These are phyloP conservation scores for Xerocomus spinulosus DNA, from an alignment of 768 basidiomycete genomes.

Conservation along the genomic window DNA sequence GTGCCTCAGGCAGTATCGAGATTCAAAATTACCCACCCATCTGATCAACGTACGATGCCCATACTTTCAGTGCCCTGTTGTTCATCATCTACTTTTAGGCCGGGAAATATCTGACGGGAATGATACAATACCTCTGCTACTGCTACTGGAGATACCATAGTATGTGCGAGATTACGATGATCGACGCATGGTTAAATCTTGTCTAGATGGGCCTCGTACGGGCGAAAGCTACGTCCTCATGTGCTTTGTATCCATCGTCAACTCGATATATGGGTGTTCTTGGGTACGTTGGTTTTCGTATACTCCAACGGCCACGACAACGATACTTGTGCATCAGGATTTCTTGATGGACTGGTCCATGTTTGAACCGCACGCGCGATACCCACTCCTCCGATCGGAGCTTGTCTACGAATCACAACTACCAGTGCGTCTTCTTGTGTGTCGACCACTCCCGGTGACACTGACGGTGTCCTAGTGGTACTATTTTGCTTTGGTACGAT, in stretches of 20 bases:
- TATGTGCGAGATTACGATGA: conserved; percentile 5
- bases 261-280: conserved; percentile 62
- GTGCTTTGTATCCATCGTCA: conserved; percentile 57
- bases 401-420: conserved; percentile 63
- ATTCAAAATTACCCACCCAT: conserved; percentile 70
- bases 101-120: conserved; percentile 74
- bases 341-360: conserved; percentile 90
- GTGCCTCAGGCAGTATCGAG: conserved; percentile 79
- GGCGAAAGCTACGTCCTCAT: conserved; percentile 59
- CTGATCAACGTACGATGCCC: conserved; percentile 67
- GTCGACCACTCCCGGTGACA: neutral
- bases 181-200: neutral
- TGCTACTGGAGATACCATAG: conserved; percentile 72
- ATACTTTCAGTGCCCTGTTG: neutral
- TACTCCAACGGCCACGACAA: neutral
- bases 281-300: conserved; percentile 54
- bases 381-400: conserved; percentile 67
- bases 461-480: conserved; percentile 46
- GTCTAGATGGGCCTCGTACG: conserved; percentile 29
- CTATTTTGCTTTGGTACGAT: conserved; percentile 67
- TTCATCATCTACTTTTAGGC: conserved; percentile 44
- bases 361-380: conserved; percentile 46
- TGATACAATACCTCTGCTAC: conserved; percentile 56
- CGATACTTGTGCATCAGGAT: conserved; percentile 45
- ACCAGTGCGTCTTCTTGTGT: conserved; percentile 37